These are phyloP conservation scores for Paraphysoderma sedebokerense DNA, from an alignment of 371 early-diverging fungal species.

Conservation along the genomic window DNA sequence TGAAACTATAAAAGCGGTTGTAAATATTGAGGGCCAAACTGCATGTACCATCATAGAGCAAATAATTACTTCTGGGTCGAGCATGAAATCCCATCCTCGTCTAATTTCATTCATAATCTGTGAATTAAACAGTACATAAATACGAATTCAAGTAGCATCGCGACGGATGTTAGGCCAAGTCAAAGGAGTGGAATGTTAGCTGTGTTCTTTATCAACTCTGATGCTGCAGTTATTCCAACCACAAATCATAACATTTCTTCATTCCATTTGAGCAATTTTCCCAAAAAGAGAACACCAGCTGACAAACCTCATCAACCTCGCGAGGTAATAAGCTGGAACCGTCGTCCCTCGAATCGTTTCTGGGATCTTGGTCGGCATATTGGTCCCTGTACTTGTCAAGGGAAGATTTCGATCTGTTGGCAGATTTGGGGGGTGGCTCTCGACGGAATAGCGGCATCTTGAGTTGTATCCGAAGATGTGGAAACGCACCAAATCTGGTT, in stretches of 20 bases:
- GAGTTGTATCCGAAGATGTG: too few relatives aligned
- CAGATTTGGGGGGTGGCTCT: too few relatives aligned
- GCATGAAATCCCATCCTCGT: not conserved
- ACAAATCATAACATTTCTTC: too few relatives aligned
- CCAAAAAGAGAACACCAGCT: too few relatives aligned
- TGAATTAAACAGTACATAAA: too few relatives aligned
- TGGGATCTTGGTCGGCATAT: not conserved
- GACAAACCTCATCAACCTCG: not conserved
- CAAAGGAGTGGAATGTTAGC: not conserved
- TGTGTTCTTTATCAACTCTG: not conserved
- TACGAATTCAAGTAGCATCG: not conserved
- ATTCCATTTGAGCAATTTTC: too few relatives aligned
- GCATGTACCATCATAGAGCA: not conserved
- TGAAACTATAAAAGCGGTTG: slow-evolving; percentile 1
- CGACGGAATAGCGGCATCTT: too few relatives aligned
- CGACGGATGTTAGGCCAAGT: not conserved
- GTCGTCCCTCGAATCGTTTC: not conserved
- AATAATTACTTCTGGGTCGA: not conserved
- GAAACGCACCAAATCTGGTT: too few relatives aligned
- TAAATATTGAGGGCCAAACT: not conserved
- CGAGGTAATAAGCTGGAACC: not conserved
- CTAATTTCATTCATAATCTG: not conserved
- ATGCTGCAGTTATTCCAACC: not conserved
- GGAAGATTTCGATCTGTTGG: too few relatives aligned
- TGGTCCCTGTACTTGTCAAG: not conserved